These are phyloP conservation scores for Mortierella sp. DNA, from an alignment of 371 early-diverging fungal genomes.

Conservation along the genomic window DNA sequence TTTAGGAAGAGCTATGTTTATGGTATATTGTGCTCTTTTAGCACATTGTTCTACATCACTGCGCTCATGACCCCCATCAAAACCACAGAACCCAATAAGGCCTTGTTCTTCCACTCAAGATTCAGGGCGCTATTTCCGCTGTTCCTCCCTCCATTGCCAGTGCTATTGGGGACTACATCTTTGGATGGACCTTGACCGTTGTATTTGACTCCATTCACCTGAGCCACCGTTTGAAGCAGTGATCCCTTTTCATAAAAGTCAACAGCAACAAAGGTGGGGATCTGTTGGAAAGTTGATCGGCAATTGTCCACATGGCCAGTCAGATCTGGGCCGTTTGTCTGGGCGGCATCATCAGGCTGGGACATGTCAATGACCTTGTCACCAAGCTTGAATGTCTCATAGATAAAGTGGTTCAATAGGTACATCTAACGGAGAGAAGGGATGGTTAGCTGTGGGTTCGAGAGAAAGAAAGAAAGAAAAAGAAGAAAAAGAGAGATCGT, in stretches of 20 bases:
- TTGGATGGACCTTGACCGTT: constrained; percentile 5
- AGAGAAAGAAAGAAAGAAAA: neutral
- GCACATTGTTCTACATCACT: too few relatives aligned
- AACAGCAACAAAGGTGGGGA: constrained; percentile 79
- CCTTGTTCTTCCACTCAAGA: too few relatives aligned
- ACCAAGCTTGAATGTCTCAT: constrained; percentile 55
- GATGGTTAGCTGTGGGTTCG: too few relatives aligned
- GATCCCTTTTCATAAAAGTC: constrained; percentile 81
- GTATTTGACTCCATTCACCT: constrained; percentile 74
- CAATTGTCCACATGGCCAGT: constrained; percentile 58
- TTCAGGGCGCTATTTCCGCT: too few relatives aligned
- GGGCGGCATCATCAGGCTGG: constrained; percentile 59
- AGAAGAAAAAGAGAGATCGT: neutral
- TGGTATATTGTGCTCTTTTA: too few relatives aligned
- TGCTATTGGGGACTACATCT: too few relatives aligned
- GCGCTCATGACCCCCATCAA: too few relatives aligned
- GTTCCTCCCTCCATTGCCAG: too few relatives aligned
- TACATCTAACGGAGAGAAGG: constrained; percentile 56
- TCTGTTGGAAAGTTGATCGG: constrained; percentile 58
- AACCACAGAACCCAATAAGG: too few relatives aligned
- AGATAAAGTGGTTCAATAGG: constrained; percentile 73
- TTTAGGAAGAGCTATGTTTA: too few relatives aligned
- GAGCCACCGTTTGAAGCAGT: constrained; percentile 63
- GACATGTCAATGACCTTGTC: constrained; percentile 57
- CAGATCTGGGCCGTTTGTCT: constrained; percentile 61